A percentile compares a stretch with the other conserved stretches of the same genome.
These are phyloP conservation scores for Fusarium sp. DNA, from an alignment of 2,329 filamentous ascomycete species.

Conservation along the genomic window DNA sequence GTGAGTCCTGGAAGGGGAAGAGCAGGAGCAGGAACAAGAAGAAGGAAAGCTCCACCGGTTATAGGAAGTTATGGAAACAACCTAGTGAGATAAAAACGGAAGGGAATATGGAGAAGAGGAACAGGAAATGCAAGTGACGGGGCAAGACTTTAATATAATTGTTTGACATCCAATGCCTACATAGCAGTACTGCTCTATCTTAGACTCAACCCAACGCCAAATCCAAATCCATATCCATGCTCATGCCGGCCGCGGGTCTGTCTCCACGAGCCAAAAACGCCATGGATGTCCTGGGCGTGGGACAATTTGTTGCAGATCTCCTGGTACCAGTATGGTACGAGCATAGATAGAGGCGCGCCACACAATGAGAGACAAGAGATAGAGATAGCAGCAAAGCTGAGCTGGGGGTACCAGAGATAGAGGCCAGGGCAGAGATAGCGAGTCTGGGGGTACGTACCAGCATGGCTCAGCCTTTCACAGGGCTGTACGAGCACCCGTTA, in stretches of 20 bases:
- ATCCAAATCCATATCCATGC: conserved; percentile 3
- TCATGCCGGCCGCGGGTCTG: conserved; percentile 5
- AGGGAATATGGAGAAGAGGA: conserved; percentile 6
- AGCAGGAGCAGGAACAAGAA: neutral
- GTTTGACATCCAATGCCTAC: neutral
- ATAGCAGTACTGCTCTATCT: neutral
- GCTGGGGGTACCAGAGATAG: conserved; percentile 15
- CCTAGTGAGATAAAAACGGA: conserved; percentile 13
- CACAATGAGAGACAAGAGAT: conserved; percentile 11
- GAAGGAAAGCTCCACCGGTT: conserved; percentile 21
- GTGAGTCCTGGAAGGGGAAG: neutral
- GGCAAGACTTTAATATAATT: conserved; percentile 31
- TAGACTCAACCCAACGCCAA: conserved; percentile 3
- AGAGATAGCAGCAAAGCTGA: conserved; percentile 20
- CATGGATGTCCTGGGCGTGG: conserved; percentile 22
- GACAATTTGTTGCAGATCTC: conserved; percentile 24
- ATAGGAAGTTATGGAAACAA: conserved; percentile 17
- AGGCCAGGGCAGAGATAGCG: conserved; percentile 16
- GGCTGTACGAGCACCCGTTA: conserved; percentile 15
- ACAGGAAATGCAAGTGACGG: neutral
- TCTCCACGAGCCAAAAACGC: conserved; percentile 28
- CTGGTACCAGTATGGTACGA: conserved; percentile 5
- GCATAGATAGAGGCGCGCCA: conserved; percentile 26
- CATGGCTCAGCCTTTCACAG: conserved; percentile 14
- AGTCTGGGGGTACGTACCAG: conserved; percentile 5